Percentiles rank a stretch among this genome's conserved stretches.
phyloP scores from a whole-genome alignment of 192 early-diverging fungal species.

The Rhizophagus prolifer region DNA sequence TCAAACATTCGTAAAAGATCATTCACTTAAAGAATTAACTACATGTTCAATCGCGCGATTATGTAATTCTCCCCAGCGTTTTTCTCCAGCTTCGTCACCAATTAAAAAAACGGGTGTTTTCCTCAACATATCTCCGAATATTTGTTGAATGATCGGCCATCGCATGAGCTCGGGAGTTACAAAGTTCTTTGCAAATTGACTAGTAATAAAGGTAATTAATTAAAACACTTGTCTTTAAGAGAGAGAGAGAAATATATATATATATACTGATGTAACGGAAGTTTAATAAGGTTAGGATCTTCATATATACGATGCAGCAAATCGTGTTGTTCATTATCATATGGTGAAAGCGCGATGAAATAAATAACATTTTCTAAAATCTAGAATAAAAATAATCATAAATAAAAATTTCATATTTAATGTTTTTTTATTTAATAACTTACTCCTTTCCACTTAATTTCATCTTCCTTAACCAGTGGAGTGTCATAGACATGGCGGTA shows the following conservation, averaged over 20 bases:
- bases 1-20: background rate
- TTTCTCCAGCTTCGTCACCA: constrained; percentile 71
- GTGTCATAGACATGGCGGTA: constrained; percentile 91
- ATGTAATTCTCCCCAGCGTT: constrained; percentile 82
- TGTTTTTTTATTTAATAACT: background rate
- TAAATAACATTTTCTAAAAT: constrained; percentile 79
- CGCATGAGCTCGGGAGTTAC: constrained; percentile 91
- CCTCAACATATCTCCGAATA: constrained; percentile 78
- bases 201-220: constrained; percentile 27
- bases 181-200: constrained; percentile 85
- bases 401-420: background rate
- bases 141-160: constrained; percentile 91
- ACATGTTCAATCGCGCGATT: constrained; percentile 96
- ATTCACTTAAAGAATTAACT: constrained; percentile 28
- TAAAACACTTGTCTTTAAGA: background rate
- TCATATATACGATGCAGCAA: constrained; percentile 81
- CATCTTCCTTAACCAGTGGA: constrained; percentile 74
- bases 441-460: constrained; percentile 72
- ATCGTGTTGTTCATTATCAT: constrained; percentile 95
- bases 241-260: background rate
- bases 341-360: constrained; percentile 88
- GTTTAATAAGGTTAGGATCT: constrained; percentile 78
- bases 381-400: constrained; percentile 36
- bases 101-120: constrained; percentile 73
- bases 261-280: constrained; percentile 66